Evolutionary conservation across 108 stramenopile genomes (phyloP).

Genomic region (Cyclotella distinguenda): DNA sequence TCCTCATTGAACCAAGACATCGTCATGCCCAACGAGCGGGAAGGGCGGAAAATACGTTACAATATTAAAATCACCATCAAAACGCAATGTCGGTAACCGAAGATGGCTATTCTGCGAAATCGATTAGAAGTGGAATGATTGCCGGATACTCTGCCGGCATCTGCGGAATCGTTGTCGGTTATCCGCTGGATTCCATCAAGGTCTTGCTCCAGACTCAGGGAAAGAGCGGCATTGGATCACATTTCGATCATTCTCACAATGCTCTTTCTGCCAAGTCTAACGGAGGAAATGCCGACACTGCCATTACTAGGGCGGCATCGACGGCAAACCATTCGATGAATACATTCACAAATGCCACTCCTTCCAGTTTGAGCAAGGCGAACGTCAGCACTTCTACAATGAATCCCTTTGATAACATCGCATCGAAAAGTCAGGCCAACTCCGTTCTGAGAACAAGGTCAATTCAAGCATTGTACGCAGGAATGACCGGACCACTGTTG

Average conservation of each 20-base stretch:
- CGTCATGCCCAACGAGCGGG: too few species aligned
- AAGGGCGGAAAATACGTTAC: too few species aligned
- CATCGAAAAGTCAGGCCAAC: neutral
- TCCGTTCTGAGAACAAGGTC: constrained; percentile 39
- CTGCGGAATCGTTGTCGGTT: constrained; percentile 56
- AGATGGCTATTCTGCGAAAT: constrained; percentile 13
- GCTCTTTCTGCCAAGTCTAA: neutral
- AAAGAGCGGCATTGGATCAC: constrained; percentile 5
- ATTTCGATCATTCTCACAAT: neutral
- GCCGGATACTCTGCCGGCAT: constrained; percentile 71
- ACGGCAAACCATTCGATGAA: neutral
- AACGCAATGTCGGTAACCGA: constrained; percentile 3
- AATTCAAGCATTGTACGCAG: constrained; percentile 61
- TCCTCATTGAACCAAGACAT: too few species aligned
- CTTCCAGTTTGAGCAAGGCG: neutral
- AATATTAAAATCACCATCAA: neutral
- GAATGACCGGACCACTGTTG: constrained; percentile 60
- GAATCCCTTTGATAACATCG: neutral
- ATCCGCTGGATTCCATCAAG: constrained; percentile 72
- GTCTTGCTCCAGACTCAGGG: constrained; percentile 76
- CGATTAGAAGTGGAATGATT: constrained; percentile 38
- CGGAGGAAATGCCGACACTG: constrained; percentile 2
- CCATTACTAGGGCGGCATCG: constrained; percentile 10
- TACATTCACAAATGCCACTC: neutral
- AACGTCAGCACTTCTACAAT: constrained; percentile 9